Evolutionary conservation across 1,284 basidiomycete genomes (phyloP).

Genomic region (Ceratobasidium sp.): DNA sequence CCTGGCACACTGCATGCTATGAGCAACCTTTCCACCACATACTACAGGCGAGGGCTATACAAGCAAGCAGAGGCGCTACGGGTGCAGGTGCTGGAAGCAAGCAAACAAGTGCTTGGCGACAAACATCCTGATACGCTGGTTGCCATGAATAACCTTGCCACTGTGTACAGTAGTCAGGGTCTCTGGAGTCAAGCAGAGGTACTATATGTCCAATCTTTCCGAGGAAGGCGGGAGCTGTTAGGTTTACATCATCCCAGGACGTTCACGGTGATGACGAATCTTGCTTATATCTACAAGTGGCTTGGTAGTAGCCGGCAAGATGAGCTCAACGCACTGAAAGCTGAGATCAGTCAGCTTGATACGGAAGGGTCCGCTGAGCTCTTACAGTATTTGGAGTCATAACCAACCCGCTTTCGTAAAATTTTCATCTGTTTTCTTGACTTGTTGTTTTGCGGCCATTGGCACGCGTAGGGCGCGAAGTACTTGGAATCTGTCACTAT

Average conservation of each 20-base stretch:
- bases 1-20: slow-evolving; percentile 12
- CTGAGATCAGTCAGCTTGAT: too few species aligned
- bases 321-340: background rate
- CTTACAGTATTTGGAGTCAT: too few species aligned
- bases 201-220: too few species aligned
- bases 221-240: too few species aligned
- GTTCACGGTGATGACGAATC: background rate
- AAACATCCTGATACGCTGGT: background rate
- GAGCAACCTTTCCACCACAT: slow-evolving; percentile 1
- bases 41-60: background rate
- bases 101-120: slow-evolving; percentile 1
- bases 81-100: background rate
- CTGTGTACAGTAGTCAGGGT: too few species aligned
- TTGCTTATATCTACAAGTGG: background rate
- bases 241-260: background rate
- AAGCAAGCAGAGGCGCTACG: background rate
- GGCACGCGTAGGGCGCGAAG: too few species aligned
- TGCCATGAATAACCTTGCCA: background rate
- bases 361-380: too few species aligned
- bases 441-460: too few species aligned
- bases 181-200: too few species aligned
- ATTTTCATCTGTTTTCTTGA: too few species aligned
- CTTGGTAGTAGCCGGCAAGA: background rate
- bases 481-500: too few species aligned
- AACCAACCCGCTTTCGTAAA: too few species aligned